A percentile compares a stretch with the other conserved stretches of the same genome.
Conservation (phyloP, 352 stramenopile genomes). For the Globisporangium carolinianum region DNA sequence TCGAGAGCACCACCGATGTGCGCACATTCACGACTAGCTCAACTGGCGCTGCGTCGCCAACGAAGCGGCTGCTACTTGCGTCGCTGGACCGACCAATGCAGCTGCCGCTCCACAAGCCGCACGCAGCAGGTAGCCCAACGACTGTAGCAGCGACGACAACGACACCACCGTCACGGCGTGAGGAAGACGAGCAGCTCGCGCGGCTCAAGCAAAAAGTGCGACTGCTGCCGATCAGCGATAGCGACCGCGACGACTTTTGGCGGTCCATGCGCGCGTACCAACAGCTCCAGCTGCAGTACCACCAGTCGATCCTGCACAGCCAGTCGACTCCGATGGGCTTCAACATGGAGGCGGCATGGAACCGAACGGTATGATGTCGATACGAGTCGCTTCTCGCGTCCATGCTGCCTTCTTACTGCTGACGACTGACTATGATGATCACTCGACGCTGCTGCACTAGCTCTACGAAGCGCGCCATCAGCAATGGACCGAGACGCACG, state of each 20-base stretch:
- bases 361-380: conserved; percentile 22
- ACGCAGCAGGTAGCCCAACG: neutral
- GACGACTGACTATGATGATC: neutral
- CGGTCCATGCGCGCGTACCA: conserved; percentile 38
- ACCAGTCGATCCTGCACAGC: conserved; percentile 18
- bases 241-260: conserved; percentile 35
- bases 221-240: conserved; percentile 34
- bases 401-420: no score
- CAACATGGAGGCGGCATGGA: conserved; percentile 53
- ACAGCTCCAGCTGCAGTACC: conserved; percentile 28
- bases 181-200: conserved; percentile 31
- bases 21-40: neutral
- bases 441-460: conserved; percentile 8
- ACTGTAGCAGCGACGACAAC: no score
- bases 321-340: conserved; percentile 41
- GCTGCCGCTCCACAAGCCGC: neutral
- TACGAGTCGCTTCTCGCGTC: no score
- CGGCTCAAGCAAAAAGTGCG: conserved; percentile 33
- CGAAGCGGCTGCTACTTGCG: conserved; percentile 3
- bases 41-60: neutral
- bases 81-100: conserved; percentile 1
- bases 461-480: conserved; percentile 36
- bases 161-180: neutral
- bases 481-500: conserved; percentile 30
- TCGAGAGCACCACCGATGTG: neutral